Conservation (phyloP, 768 basidiomycete species). For the Pholiota conissans region DNA sequence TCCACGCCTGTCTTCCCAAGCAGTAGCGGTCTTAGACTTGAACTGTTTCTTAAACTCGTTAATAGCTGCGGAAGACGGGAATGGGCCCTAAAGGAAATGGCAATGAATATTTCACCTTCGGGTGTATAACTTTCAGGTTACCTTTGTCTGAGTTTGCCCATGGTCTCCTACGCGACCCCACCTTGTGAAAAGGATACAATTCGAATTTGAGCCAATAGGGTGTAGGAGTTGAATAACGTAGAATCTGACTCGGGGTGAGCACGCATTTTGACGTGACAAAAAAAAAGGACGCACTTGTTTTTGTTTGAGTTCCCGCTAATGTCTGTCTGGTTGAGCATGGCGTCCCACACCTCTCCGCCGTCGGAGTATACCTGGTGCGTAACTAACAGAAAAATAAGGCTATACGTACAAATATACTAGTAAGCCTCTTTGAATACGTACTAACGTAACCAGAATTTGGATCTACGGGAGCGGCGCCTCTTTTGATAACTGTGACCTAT, state of each 20-base stretch:
- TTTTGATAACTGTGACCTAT: constrained; percentile 13
- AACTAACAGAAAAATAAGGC: not conserved
- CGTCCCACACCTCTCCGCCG: constrained; percentile 5
- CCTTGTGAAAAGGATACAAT: constrained; percentile 4
- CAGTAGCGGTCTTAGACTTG: constrained; percentile 5
- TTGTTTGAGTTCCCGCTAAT: constrained; percentile 11
- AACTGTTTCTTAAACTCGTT: constrained; percentile 13
- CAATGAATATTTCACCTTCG: too few relatives aligned
- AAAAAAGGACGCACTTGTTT: constrained; percentile 2
- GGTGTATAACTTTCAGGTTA: too few relatives aligned
- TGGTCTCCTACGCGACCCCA: constrained; percentile 12
- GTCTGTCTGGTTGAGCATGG: constrained; percentile 13
- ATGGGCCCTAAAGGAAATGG: constrained; percentile 9
- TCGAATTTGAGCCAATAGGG: not conserved
- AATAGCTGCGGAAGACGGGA: not conserved
- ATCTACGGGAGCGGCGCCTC: constrained; percentile 14
- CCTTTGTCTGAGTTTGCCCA: constrained; percentile 9
- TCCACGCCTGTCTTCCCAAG: constrained; percentile 7
- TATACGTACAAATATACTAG: too few relatives aligned
- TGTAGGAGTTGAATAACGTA: constrained; percentile 12
- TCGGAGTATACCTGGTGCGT: constrained; percentile 9
- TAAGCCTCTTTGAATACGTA: not conserved
- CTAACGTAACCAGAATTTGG: not conserved
- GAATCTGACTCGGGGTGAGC: not conserved
- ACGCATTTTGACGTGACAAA: not conserved